Base-by-base conservation (phyloP, 805 yeast genomes). In the Wickerhamomyces chaumierensis region DNA sequence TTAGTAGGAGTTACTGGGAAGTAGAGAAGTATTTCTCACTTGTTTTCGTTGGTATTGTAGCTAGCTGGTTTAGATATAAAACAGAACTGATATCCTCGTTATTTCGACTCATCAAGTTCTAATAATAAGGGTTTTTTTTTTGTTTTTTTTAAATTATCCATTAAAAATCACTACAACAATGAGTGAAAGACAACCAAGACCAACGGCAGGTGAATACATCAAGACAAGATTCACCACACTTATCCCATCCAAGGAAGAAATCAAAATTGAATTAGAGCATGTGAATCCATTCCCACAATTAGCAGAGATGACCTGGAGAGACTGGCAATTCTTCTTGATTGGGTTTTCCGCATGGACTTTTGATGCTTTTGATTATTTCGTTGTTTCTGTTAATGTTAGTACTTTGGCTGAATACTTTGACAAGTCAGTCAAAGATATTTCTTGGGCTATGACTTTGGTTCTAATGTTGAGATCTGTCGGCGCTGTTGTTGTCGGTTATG, bases 391-490 rank as follows among this genome's bases (percentile, higher is more conserved):
- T 29, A 73, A 73, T 48, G 73, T 69, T 7, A 31, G 68, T 0
- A 56, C 49, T 13, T 60, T 77, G 41, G 79, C 82, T 14, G 37
- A 51, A 6, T 61, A 62, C 39, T 64, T 77, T 31, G 63, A 60
- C 28, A 61, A 54, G 17, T 42, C 65, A 15, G 73, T 71, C 34
- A 73, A 63, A 42, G 71, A 69, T 39, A 63, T 77, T 38, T 71
- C 81, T 4, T 77, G 83, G 56, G 58, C 55, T 34, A 73, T 78
- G 48, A 77, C 84, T 1, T 61, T 78, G 44, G 83, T 78, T 35
- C 65, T 78, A 31, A 78, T 78, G 84, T 63, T 78, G 44, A 66
- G 84, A 58, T 70, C 82, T 3, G 73, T 77, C 18, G 84, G 84
- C 42, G 81, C 81, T 9, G 48, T 75, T 25, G 50, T 70, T n/a